Base-by-base conservation (phyloP, 192 early-diverging fungal genomes). In the Podila epigama region DNA sequence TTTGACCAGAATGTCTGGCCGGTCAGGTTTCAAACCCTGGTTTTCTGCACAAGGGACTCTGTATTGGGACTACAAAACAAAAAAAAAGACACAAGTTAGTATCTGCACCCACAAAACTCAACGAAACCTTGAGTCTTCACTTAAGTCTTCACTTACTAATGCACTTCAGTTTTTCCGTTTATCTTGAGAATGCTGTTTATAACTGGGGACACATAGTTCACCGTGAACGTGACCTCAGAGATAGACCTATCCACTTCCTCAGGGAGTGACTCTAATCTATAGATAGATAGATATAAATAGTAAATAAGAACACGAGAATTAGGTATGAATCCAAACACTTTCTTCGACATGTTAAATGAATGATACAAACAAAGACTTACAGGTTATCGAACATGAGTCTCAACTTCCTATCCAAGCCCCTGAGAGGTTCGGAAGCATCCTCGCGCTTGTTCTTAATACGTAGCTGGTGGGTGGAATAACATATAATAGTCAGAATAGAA, bases 11-110 rank as follows among this genome's bases (percentile, higher is more conserved):
- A 69, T 69, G 40, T 69, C 68, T 31, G 59, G 68, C 61, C 68
- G 58, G 40, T 69, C 68, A 35, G 68, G 59, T 42, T 69, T 61
- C 10, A 56, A n/a, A 9, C 58, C 59, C 33, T 69, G 68, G 25
- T 54, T 35, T 69, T 69, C 52, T 69, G 68, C 18, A 61, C 59
- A 34, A 22, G 22, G 8, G 27, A 53, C 25, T 61, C 51, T 34
- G 68, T 69, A 32, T 68, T 69, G 11, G 67, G 58, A 39, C 67
- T 64, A 40, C n/a, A n/a, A n/a, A n/a, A n/a, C n/a, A n/a, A n/a
- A n/a, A n/a, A n/a, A n/a, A n/a, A n/a, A n/a, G n/a, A n/a, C n/a
- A n/a, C n/a, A n/a, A n/a, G n/a, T n/a, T n/a, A n/a, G n/a, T n/a
- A n/a, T n/a, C n/a, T 18, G 13, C 8, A n/a, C 51, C 16, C 27